Percentiles rank a stretch among this genome's conserved stretches.
Evolutionary conservation across 2,329 filamentous ascomycete species (phyloP).

Genomic region (Furcasterigmium sp.): DNA sequence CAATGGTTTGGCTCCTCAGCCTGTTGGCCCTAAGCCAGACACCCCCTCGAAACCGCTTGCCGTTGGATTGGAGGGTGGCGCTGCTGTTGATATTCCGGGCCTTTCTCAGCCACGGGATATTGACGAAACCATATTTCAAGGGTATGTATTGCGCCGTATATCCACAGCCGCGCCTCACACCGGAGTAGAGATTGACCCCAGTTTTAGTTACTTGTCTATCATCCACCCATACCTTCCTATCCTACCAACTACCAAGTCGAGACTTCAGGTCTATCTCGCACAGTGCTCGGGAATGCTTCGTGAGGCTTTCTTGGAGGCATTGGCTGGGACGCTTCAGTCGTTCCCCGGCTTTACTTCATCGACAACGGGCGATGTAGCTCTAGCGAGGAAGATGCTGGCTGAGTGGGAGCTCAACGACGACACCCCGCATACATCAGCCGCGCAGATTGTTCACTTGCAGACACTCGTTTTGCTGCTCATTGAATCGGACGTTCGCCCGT

Average conservation of each 20-base stretch:
- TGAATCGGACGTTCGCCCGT: constrained; percentile 53
- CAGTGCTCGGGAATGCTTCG: constrained; percentile 52
- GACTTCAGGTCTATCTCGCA: constrained; percentile 50
- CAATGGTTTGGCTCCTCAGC: constrained; percentile 40
- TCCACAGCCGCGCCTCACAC: too few species aligned
- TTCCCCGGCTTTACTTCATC: constrained; percentile 30
- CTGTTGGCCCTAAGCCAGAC: constrained; percentile 30
- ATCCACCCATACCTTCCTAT: constrained; percentile 66
- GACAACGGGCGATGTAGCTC: constrained; percentile 35
- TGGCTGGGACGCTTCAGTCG: constrained; percentile 54
- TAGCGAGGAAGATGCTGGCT: constrained; percentile 40
- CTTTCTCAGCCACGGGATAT: constrained; percentile 28
- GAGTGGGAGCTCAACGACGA: constrained; percentile 43
- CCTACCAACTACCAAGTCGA: constrained; percentile 50
- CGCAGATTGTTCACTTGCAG: constrained; percentile 58
- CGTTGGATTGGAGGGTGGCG: constrained; percentile 24
- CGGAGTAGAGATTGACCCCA: too few species aligned
- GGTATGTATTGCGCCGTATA: constrained; percentile 35
- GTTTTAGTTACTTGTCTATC: constrained; percentile 57
- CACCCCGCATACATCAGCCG: constrained; percentile 28
- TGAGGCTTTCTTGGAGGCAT: constrained; percentile 59
- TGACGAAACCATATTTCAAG: constrained; percentile 39
- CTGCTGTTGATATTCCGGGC: constrained; percentile 27
- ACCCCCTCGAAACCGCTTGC: constrained; percentile 29
- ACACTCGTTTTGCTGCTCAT: constrained; percentile 61